Percentiles rank a stretch among this genome's conserved stretches.
These are phyloP conservation scores for Raphanus sativus DNA, from an alignment of 345 rosid genomes.

Conservation along the genomic window DNA sequence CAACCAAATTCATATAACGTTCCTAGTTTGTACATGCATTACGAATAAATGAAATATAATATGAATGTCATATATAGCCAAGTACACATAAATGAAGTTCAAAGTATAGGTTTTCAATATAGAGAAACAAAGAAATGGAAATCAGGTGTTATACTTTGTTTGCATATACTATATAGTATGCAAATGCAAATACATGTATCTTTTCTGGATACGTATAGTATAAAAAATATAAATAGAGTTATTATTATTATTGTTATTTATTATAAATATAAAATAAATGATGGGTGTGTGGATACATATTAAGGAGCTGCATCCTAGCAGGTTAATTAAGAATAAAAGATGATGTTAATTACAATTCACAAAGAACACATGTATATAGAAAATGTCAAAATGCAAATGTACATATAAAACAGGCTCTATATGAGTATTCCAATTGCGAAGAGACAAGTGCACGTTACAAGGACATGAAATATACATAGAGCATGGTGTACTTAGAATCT, in stretches of 20 bases:
- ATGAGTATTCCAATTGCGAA: neutral
- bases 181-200: neutral
- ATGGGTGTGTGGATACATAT: neutral
- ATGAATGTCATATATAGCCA: no score
- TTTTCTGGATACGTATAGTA: neutral
- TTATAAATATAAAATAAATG: no score
- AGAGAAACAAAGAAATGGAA: neutral
- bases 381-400: neutral
- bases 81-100: neutral
- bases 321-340: neutral
- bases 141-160: neutral
- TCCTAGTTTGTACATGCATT: neutral
- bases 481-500: neutral
- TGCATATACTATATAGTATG: neutral
- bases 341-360: neutral
- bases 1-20: neutral
- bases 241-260: no score
- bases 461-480: neutral
- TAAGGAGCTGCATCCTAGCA: neutral
- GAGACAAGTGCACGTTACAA: conserved; percentile 1
- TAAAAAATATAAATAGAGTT: no score
- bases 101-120: neutral
- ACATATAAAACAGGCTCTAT: neutral
- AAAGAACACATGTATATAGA: neutral
- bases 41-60: neutral